These are phyloP conservation scores for Colletotrichum filicis DNA, from an alignment of 2,329 filamentous ascomycete species.

Conservation along the genomic window DNA sequence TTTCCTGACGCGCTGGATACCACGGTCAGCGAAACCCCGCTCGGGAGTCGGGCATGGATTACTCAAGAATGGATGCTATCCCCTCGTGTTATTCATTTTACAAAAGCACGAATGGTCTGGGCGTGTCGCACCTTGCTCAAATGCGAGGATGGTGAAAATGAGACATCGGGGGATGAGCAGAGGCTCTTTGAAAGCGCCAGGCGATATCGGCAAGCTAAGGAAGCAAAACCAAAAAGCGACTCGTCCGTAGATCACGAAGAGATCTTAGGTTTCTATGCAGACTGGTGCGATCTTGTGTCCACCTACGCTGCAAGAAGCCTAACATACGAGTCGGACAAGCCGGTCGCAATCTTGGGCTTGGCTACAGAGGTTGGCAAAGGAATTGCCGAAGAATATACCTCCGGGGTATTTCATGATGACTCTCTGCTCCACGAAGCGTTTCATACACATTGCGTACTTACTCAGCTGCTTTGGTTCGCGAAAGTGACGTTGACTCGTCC, in stretches of 20 bases:
- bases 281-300: slow-evolving; percentile 3
- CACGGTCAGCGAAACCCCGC: background rate
- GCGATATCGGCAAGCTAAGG: background rate
- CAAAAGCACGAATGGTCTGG: background rate
- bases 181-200: background rate
- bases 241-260: background rate
- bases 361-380: background rate
- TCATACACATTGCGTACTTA: background rate
- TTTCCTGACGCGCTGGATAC: background rate
- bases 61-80: background rate
- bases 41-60: background rate
- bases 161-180: background rate
- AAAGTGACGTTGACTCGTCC: background rate
- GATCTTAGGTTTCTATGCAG: background rate
- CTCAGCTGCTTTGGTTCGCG: background rate
- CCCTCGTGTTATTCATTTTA: background rate
- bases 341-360: background rate
- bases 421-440: background rate
- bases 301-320: background rate
- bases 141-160: background rate
- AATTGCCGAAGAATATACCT: background rate
- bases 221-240: too few relatives aligned
- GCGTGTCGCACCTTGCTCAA: background rate
- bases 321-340: background rate
- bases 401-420: background rate